Percentiles rank a stretch among this genome's conserved stretches.
Conservation (phyloP, 2,329 filamentous ascomycete species). For the Alternaria conjuncta region DNA sequence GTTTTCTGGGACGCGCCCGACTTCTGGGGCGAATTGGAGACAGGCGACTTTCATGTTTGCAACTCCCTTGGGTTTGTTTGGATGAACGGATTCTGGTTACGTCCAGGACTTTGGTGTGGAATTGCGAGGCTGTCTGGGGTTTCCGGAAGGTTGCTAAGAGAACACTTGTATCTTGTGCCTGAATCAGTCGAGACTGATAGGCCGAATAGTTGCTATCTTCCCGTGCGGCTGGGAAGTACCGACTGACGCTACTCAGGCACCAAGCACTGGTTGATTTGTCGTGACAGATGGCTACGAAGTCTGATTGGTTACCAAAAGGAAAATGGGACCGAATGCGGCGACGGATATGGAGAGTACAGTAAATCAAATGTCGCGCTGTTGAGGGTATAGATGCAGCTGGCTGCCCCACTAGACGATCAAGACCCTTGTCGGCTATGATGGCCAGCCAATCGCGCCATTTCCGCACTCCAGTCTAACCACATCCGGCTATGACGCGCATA, state of each 20-base stretch:
- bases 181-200: constrained; percentile 1
- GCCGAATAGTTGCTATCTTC: not conserved
- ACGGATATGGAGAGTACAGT: constrained; percentile 1
- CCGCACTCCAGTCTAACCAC: constrained; percentile 18
- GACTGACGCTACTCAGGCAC: not conserved
- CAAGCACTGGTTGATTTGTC: not conserved
- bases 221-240: not conserved
- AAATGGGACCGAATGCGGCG: not conserved
- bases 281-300: not conserved
- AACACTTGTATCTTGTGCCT: not conserved
- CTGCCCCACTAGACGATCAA: constrained; percentile 14
- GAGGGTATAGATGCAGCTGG: not conserved
- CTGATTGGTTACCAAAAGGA: not conserved
- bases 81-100: not conserved
- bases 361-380: not conserved
- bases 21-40: constrained; percentile 73
- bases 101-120: not conserved
- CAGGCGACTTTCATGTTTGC: constrained; percentile 69
- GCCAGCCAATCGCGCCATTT: constrained; percentile 11
- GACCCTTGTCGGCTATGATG: not conserved
- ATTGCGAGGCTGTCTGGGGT: not conserved
- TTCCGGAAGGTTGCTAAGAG: not conserved
- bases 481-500: constrained; percentile 41
- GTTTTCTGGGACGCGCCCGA: constrained; percentile 75
- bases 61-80: not conserved